Conservation (phyloP, 441 rosid species). For the Gossypium gossypioides region DNA sequence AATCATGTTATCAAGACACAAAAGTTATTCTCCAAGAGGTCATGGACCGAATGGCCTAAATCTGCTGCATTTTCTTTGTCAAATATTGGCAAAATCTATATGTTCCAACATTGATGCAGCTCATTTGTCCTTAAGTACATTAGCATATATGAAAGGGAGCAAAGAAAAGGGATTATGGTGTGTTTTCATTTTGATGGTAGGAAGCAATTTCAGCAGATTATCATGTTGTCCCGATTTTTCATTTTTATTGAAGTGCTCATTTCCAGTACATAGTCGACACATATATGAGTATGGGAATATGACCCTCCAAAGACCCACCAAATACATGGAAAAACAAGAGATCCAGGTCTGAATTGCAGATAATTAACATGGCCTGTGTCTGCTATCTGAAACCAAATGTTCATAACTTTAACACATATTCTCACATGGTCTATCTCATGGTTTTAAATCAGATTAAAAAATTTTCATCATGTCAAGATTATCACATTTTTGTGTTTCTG, state of each 20-base stretch:
- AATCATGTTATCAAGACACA: slow-evolving; percentile 49
- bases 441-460: neutral
- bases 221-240: neutral
- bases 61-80: neutral
- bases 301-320: neutral
- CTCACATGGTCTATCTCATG: neutral
- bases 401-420: neutral
- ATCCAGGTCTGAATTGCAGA: neutral
- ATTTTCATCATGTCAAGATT: neutral
- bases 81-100: neutral
- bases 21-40: slow-evolving; percentile 56
- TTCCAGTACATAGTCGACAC: neutral
- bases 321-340: neutral
- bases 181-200: neutral
- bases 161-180: neutral
- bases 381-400: neutral
- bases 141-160: neutral
- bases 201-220: neutral
- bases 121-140: neutral
- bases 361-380: neutral
- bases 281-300: neutral
- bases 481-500: neutral
- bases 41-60: slow-evolving; percentile 50
- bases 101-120: neutral
- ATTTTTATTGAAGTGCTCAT: neutral